Percentiles rank a stretch among this genome's conserved stretches.
Evolutionary conservation across 163 green algal species (phyloP).

Genomic region (Scenedesmus sp.): DNA sequence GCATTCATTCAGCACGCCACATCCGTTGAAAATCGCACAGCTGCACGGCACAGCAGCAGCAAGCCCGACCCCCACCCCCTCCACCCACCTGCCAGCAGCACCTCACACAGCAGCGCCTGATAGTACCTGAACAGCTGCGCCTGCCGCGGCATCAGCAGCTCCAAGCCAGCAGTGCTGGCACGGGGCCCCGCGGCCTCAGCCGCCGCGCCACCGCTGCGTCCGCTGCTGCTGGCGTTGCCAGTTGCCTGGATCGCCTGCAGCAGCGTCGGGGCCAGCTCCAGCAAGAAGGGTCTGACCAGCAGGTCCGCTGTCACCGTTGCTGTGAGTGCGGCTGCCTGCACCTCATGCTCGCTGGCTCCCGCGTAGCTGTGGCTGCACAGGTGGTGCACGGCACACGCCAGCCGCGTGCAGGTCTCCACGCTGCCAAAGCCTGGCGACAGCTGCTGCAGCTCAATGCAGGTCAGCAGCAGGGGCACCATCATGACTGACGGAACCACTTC

Average conservation of each 20-base stretch:
- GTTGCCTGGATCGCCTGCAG: background rate
- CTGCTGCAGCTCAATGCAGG: background rate
- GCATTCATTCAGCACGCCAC: no score
- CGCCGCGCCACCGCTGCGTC: background rate
- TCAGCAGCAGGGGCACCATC: constrained; percentile 3
- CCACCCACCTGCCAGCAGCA: background rate
- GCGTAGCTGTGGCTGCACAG: background rate
- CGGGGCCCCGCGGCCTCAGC: background rate
- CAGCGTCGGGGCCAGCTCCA: background rate
- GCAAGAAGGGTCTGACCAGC: background rate
- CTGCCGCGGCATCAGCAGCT: background rate
- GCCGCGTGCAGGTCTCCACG: background rate
- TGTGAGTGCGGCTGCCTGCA: background rate
- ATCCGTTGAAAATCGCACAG: no score
- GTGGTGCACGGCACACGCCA: background rate
- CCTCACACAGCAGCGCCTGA: background rate
- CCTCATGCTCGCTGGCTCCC: background rate
- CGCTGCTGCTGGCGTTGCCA: background rate
- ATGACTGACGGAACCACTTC: background rate
- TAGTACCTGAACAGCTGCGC: constrained; percentile 11
- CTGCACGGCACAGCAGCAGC: background rate
- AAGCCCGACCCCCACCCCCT: background rate
- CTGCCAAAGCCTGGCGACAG: background rate
- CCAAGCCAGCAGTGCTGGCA: background rate
- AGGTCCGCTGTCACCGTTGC: background rate